Percentiles rank a stretch among this genome's conserved stretches.
These are phyloP conservation scores for Aspergillus calidoustus DNA, from an alignment of 2,329 filamentous ascomycete genomes.

Conservation along the genomic window DNA sequence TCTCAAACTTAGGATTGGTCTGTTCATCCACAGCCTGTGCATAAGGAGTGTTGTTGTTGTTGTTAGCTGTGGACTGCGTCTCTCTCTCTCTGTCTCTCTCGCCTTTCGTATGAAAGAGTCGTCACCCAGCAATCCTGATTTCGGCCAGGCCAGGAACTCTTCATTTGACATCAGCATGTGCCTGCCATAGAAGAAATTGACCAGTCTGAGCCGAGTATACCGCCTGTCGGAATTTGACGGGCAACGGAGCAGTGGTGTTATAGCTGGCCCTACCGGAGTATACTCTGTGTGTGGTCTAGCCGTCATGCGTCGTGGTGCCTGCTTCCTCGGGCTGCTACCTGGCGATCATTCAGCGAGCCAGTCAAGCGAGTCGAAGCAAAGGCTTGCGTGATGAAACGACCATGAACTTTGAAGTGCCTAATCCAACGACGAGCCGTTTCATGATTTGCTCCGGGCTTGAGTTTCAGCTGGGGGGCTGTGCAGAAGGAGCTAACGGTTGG, in stretches of 20 bases:
- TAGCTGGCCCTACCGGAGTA: background rate
- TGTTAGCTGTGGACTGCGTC: no score
- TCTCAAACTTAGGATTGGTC: no score
- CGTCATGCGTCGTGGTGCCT: background rate
- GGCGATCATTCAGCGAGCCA: background rate
- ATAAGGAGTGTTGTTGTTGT: no score
- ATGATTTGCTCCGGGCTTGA: conserved; percentile 21
- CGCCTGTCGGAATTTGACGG: background rate
- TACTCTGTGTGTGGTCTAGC: background rate
- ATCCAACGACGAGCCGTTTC: conserved; percentile 3
- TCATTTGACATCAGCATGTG: no score
- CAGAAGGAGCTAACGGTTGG: conserved; percentile 21
- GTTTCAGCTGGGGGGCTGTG: conserved; percentile 38
- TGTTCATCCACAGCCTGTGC: no score
- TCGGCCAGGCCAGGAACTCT: no score
- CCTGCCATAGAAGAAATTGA: background rate
- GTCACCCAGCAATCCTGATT: no score
- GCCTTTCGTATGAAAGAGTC: no score
- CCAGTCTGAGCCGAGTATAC: background rate
- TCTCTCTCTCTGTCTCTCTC: no score
- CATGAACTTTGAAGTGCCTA: background rate
- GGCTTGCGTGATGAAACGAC: conserved; percentile 2
- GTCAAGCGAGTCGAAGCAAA: background rate
- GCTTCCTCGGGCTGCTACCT: background rate
- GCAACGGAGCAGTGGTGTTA: background rate